Conservation (phyloP, 2,329 filamentous ascomycete species). For the Cladophialophora chaetospira region DNA sequence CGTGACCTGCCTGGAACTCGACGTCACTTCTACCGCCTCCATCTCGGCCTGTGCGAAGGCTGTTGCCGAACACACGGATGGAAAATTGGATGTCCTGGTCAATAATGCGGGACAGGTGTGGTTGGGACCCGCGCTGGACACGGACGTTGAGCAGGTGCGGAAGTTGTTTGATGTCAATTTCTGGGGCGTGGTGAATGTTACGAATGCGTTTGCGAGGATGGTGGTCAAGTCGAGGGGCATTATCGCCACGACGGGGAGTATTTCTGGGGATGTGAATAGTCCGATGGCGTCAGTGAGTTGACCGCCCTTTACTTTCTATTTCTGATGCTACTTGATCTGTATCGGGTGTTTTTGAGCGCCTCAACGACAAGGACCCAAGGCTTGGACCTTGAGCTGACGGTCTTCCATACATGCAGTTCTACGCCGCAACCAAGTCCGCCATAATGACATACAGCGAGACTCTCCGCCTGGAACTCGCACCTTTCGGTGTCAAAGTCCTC, state of each 20-base stretch:
- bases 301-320: too few relatives aligned
- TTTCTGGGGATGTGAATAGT: constrained; percentile 38
- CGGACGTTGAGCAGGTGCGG: constrained; percentile 38
- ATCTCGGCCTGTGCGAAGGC: constrained; percentile 36
- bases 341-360: too few relatives aligned
- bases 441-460: constrained; percentile 60
- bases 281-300: too few relatives aligned
- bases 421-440: constrained; percentile 62
- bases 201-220: constrained; percentile 41
- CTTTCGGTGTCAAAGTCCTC: constrained; percentile 51
- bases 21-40: constrained; percentile 37
- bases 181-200: constrained; percentile 41
- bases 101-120: constrained; percentile 30
- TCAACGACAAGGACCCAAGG: too few relatives aligned
- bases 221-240: constrained; percentile 34
- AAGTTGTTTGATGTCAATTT: constrained; percentile 46
- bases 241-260: constrained; percentile 33
- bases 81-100: constrained; percentile 23
- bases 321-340: too few relatives aligned
- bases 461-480: constrained; percentile 49
- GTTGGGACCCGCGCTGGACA: constrained; percentile 41
- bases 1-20: constrained; percentile 36
- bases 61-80: constrained; percentile 13
- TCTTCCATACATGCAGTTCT: constrained; percentile 33
- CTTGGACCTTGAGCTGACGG: too few relatives aligned